phyloP scores from a whole-genome alignment of 352 stramenopile genomes.

The Phytophthora syringae region DNA sequence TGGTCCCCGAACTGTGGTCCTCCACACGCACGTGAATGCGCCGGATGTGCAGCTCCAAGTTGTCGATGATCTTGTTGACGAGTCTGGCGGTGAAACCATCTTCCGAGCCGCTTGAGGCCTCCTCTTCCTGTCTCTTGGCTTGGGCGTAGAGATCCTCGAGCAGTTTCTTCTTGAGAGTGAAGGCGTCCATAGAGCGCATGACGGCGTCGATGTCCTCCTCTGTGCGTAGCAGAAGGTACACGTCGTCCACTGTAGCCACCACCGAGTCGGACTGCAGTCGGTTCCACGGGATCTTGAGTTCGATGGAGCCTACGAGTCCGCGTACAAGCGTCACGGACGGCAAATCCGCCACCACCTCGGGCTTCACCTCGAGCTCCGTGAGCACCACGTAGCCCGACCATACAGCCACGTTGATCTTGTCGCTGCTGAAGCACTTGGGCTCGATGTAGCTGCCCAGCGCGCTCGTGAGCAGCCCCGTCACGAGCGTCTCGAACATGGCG shows the following conservation, averaged over 20 bases:
- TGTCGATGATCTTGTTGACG: constrained; percentile 91
- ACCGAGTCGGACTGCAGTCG: constrained; percentile 88
- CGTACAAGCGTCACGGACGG: constrained; percentile 76
- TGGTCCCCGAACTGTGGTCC: constrained; percentile 82
- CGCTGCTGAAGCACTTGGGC: constrained; percentile 85
- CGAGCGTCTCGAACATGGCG: constrained; percentile 89
- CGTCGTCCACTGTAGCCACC: constrained; percentile 86
- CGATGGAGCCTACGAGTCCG: constrained; percentile 82
- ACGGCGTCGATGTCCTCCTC: constrained; percentile 84
- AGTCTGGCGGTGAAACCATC: constrained; percentile 79
- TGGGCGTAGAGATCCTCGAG: constrained; percentile 81
- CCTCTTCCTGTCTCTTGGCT: constrained; percentile 68
- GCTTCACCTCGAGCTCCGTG: constrained; percentile 80
- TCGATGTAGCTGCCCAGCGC: constrained; percentile 90
- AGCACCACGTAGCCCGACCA: constrained; percentile 90
- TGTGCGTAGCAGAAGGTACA: constrained; percentile 82
- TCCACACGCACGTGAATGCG: constrained; percentile 86
- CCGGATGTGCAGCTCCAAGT: constrained; percentile 89
- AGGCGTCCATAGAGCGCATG: constrained; percentile 79
- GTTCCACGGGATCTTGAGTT: constrained; percentile 93
- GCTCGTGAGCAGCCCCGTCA: constrained; percentile 85
- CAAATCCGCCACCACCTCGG: constrained; percentile 68
- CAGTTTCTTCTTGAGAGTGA: constrained; percentile 86
- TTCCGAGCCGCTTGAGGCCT: constrained; percentile 35
- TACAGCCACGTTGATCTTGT: constrained; percentile 90